These are phyloP conservation scores for Wallacemonas sp. DNA, from an alignment of 208 protist genomes.

Conservation along the genomic window DNA sequence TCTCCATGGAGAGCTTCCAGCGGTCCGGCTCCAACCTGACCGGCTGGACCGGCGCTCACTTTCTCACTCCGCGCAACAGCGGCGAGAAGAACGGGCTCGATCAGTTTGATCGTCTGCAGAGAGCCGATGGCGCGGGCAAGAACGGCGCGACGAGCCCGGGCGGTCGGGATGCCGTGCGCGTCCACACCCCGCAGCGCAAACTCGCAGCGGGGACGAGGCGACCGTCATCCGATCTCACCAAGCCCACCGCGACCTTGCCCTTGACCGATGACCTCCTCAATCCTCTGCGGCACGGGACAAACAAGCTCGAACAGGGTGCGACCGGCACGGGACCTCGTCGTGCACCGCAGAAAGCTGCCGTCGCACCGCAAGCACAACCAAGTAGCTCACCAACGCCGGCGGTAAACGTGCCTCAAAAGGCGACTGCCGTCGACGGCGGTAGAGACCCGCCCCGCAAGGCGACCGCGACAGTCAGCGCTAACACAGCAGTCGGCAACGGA, in stretches of 20 bases:
- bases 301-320: too few relatives aligned
- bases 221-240: background rate
- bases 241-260: background rate
- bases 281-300: background rate
- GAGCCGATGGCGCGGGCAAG: background rate
- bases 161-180: background rate
- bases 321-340: too few relatives aligned
- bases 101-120: conserved; percentile 3
- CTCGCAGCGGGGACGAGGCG: background rate
- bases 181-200: conserved; percentile 1
- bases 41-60: conserved; percentile 8
- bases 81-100: background rate
- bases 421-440: too few relatives aligned
- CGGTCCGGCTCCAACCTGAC: conserved; percentile 2
- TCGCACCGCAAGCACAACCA: too few relatives aligned
- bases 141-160: background rate
- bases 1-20: conserved; percentile 13
- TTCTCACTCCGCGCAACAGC: background rate
- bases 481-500: background rate
- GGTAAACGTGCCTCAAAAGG: too few relatives aligned
- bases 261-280: background rate
- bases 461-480: background rate
- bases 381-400: too few relatives aligned
- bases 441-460: too few relatives aligned
- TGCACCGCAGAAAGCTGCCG: too few relatives aligned